Evolutionary conservation across 306 rosid species (phyloP).

Genomic region (Fagus sylvatica): DNA sequence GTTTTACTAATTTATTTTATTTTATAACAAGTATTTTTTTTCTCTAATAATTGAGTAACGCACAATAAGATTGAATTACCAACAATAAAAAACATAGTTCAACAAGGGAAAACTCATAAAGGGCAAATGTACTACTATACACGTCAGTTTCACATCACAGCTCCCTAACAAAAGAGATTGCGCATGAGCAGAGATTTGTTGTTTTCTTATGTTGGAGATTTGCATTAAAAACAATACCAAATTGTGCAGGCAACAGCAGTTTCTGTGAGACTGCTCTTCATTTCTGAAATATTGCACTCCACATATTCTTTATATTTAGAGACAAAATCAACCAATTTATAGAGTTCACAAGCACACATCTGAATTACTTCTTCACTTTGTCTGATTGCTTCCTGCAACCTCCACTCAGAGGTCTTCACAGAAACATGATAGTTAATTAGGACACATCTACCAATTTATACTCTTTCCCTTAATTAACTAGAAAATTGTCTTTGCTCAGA

Average conservation of each 20-base stretch:
- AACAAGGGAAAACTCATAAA: too few relatives aligned
- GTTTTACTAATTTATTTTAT: too few relatives aligned
- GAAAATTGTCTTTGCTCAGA: too few relatives aligned
- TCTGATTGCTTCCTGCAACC: constrained; percentile 59
- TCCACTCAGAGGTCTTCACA: constrained; percentile 57
- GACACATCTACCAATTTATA: not conserved
- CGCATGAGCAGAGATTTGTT: not conserved
- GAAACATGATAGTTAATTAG: constrained; percentile 26
- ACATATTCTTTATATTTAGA: constrained; percentile 61
- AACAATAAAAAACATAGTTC: too few relatives aligned
- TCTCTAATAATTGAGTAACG: too few relatives aligned
- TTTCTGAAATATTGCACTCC: constrained; percentile 54
- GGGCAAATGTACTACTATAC: too few relatives aligned
- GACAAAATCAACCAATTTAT: constrained; percentile 55
- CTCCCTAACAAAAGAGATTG: not conserved
- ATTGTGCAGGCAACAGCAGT: constrained; percentile 36
- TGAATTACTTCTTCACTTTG: constrained; percentile 66
- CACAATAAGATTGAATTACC: too few relatives aligned
- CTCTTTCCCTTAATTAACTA: not conserved
- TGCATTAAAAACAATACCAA: too few relatives aligned
- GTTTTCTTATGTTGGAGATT: not conserved
- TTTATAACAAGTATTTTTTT: too few relatives aligned
- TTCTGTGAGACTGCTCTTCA: constrained; percentile 56
- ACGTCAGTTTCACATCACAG: too few relatives aligned
- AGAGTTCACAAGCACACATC: constrained; percentile 46